Conservation (phyloP, 768 basidiomycete genomes). For the Psilocybe subaeruginosa region DNA sequence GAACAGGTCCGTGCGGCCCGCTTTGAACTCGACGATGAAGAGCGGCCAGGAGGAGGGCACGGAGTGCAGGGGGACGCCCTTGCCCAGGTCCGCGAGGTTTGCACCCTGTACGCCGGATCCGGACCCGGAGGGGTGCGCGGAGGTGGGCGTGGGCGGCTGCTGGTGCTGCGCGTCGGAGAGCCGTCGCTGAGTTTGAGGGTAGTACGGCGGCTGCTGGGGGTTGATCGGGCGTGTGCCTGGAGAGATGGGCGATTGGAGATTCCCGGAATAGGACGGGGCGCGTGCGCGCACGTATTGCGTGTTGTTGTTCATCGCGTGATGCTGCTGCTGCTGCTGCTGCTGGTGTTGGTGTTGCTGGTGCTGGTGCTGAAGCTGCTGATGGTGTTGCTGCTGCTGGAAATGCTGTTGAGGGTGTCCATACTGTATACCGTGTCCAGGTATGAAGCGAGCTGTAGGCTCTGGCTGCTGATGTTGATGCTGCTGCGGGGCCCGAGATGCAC, state of each 20-base stretch:
- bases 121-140: slow-evolving; percentile 17
- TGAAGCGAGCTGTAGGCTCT: slow-evolving; percentile 59
- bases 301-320: slow-evolving; percentile 10
- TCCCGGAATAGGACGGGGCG: slow-evolving; percentile 44
- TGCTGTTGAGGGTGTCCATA: slow-evolving; percentile 45
- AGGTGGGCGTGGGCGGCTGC: slow-evolving; percentile 25
- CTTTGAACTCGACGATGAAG: slow-evolving; percentile 98
- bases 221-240: slow-evolving; percentile 45
- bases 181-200: slow-evolving; percentile 45
- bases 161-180: slow-evolving; percentile 39
- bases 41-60: slow-evolving; percentile 88
- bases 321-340: slow-evolving; percentile 18
- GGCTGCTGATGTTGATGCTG: slow-evolving; percentile 28
- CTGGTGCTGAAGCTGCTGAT: slow-evolving; percentile 22
- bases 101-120: slow-evolving; percentile 14
- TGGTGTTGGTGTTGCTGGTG: slow-evolving; percentile 15
- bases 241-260: slow-evolving; percentile 59
- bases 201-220: slow-evolving; percentile 49
- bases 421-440: slow-evolving; percentile 67
- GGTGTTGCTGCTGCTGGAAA: slow-evolving; percentile 24
- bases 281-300: slow-evolving; percentile 42
- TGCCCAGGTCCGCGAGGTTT: slow-evolving; percentile 68
- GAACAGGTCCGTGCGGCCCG: slow-evolving; percentile 92
- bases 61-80: slow-evolving; percentile 84
- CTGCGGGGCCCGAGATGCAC: slow-evolving; percentile 23